A percentile compares a stretch with the other conserved stretches of the same genome.
Conservation (phyloP, 331 rosid species). For the Saraca asoca region DNA sequence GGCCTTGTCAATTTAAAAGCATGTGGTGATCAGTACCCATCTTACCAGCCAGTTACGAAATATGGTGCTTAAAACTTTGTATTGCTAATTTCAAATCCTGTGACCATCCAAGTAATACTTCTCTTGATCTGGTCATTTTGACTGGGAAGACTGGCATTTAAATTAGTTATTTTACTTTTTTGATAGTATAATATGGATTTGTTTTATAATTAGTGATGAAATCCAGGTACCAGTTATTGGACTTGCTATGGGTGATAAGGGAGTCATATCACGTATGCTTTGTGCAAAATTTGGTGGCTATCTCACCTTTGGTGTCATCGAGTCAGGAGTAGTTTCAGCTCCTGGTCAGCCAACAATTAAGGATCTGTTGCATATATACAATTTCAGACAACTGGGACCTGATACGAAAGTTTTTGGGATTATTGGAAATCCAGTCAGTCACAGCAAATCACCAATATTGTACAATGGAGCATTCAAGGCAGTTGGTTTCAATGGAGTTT, state of each 20-base stretch:
- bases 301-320: constrained; percentile 83
- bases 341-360: constrained; percentile 91
- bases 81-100: no score
- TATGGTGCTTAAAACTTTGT: constrained; percentile 19
- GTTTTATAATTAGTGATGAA: constrained; percentile 28
- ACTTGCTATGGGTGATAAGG: constrained; percentile 92
- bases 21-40: background rate
- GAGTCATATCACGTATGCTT: constrained; percentile 76
- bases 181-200: constrained; percentile 20
- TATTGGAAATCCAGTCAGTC: constrained; percentile 90
- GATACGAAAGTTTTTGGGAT: constrained; percentile 82
- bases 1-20: constrained; percentile 17
- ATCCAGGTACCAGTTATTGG: constrained; percentile 87
- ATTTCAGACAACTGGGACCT: constrained; percentile 68
- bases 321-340: constrained; percentile 82
- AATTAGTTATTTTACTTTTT: background rate
- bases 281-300: constrained; percentile 89
- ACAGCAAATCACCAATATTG: constrained; percentile 84
- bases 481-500: constrained; percentile 72
- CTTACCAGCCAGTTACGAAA: background rate
- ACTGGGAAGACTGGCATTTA: constrained; percentile 20
- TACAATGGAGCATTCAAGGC: constrained; percentile 78
- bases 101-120: background rate
- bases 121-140: constrained; percentile 1
- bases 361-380: constrained; percentile 71